Conservation (phyloP, 768 basidiomycete genomes). For the Lactarius sanguifluus region DNA sequence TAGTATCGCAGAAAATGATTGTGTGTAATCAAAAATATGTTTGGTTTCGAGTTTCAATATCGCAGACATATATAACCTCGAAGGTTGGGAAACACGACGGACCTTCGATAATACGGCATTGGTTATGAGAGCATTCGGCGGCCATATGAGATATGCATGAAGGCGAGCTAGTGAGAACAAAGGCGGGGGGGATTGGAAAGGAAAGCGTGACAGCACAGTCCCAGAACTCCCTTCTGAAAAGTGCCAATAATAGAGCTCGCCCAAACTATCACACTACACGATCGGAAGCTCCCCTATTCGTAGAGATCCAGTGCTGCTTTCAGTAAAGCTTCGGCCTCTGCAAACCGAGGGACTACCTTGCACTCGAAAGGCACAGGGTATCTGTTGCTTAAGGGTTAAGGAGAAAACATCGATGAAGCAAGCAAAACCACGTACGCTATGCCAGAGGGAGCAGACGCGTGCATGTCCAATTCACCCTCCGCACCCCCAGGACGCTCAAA, state of each 20-base stretch:
- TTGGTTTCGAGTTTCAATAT: no score
- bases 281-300: background rate
- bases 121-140: background rate
- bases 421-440: background rate
- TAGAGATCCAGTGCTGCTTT: background rate
- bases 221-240: background rate
- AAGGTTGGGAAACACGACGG: no score
- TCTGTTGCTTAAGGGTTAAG: background rate
- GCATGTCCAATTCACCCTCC: background rate
- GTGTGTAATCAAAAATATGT: no score
- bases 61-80: no score
- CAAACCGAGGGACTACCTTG: constrained; percentile 8
- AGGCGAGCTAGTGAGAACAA: background rate
- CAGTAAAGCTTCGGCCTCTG: background rate
- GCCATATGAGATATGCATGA: background rate
- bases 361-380: constrained; percentile 1
- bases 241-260: background rate
- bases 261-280: background rate
- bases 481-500: background rate
- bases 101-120: background rate
- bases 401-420: background rate
- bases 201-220: background rate
- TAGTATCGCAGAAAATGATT: no score
- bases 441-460: background rate
- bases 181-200: no score